Percentiles rank a stretch among this genome's conserved stretches.
phyloP scores from a whole-genome alignment of 345 rosid species.

The Corchorus capsularis region DNA sequence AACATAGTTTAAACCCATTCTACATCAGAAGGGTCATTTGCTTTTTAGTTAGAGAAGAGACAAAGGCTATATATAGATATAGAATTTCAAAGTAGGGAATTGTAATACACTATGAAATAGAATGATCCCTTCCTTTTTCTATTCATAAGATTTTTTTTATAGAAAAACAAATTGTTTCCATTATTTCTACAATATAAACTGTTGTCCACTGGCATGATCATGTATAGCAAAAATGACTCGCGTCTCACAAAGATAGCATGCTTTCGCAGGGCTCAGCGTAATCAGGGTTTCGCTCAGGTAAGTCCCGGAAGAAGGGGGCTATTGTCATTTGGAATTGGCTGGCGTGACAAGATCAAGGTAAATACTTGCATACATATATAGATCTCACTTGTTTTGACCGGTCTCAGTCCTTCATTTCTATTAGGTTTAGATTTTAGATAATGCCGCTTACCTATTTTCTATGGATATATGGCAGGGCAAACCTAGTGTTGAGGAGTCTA shows the following conservation, averaged over 20 bases:
- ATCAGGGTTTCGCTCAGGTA: slow-evolving; percentile 40
- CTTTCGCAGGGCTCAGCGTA: slow-evolving; percentile 42
- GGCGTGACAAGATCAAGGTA: slow-evolving; percentile 90
- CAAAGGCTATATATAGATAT: too few relatives aligned
- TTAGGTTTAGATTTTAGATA: neutral
- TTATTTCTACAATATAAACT: neutral
- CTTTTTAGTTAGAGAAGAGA: too few relatives aligned
- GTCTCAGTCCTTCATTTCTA: neutral
- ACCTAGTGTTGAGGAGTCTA: slow-evolving; percentile 36
- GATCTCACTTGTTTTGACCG: neutral
- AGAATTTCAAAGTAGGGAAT: too few relatives aligned
- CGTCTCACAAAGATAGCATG: slow-evolving; percentile 22
- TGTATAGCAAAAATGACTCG: neutral
- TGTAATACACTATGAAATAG: neutral
- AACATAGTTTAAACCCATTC: too few relatives aligned
- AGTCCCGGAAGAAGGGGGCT: slow-evolving; percentile 55
- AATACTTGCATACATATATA: slow-evolving; percentile 8
- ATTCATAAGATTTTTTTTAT: neutral
- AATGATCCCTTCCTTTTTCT: neutral
- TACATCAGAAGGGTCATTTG: too few relatives aligned
- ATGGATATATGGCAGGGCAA: slow-evolving; percentile 38
- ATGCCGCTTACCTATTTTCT: neutral
- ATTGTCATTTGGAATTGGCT: slow-evolving; percentile 23
- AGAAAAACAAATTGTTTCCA: neutral
- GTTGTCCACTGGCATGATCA: neutral